These are phyloP conservation scores for Neofusicoccum sp. DNA, from an alignment of 2,329 filamentous ascomycete species.

Conservation along the genomic window DNA sequence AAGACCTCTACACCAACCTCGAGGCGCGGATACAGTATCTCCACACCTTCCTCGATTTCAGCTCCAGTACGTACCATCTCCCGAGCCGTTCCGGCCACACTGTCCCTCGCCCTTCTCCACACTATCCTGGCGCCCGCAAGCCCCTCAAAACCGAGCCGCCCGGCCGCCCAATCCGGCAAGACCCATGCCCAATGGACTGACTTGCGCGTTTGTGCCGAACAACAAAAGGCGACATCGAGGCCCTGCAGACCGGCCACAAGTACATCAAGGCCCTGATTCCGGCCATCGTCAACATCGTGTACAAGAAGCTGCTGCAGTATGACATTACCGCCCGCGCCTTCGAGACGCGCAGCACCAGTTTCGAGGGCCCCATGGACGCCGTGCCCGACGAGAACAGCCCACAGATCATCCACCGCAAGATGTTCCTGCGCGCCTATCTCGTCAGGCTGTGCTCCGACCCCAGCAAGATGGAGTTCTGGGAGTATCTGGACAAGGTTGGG, in stretches of 20 bases:
- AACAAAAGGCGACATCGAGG: constrained; percentile 65
- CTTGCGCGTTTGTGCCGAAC: not conserved
- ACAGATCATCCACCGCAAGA: constrained; percentile 74
- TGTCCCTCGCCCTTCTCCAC: not conserved
- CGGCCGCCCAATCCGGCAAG: not conserved
- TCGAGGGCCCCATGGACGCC: constrained; percentile 65
- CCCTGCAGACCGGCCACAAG: constrained; percentile 66
- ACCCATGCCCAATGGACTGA: not conserved
- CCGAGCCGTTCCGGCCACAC: constrained; percentile 11
- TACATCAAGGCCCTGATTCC: constrained; percentile 82
- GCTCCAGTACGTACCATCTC: constrained; percentile 54
- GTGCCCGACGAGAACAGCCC: constrained; percentile 66
- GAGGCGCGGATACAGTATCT: constrained; percentile 70
- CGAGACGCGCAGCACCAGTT: constrained; percentile 58
- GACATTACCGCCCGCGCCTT: constrained; percentile 81
- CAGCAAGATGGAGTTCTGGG: constrained; percentile 74
- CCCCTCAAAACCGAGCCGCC: not conserved
- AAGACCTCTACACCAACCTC: constrained; percentile 68
- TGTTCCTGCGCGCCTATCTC: constrained; percentile 73
- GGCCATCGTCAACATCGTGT: constrained; percentile 79
- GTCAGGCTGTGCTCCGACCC: constrained; percentile 73
- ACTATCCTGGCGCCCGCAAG: not conserved
- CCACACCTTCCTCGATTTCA: constrained; percentile 74
- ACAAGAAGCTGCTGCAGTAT: constrained; percentile 75
- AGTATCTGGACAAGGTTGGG: constrained; percentile 81